A percentile compares a stretch with the other conserved stretches of the same genome.
Evolutionary conservation across 257 asterid species (phyloP).

Genomic region (Verbascum thapsus): DNA sequence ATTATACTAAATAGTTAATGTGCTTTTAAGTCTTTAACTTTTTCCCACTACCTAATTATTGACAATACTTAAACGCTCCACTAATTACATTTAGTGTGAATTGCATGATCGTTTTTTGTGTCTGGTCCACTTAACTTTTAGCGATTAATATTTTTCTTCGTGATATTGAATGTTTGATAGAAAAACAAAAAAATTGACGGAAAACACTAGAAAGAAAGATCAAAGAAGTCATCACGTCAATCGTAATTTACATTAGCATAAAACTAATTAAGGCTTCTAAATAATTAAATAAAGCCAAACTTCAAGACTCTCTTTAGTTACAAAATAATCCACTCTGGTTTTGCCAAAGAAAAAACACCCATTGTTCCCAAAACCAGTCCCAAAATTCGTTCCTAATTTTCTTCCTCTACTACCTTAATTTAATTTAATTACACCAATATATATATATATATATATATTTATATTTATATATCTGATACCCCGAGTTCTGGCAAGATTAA

Average conservation of each 20-base stretch:
- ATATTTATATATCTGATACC: not conserved
- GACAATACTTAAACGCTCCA: not conserved
- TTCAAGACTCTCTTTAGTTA: slow-evolving; percentile 32
- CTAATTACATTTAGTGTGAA: not conserved
- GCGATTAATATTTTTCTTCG: not conserved
- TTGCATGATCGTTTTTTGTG: slow-evolving; percentile 21
- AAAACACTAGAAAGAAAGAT: not conserved
- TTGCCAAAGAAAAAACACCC: slow-evolving; percentile 22
- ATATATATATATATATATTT: too few species aligned
- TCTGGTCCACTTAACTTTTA: slow-evolving; percentile 1
- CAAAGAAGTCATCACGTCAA: not conserved
- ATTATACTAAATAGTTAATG: not conserved
- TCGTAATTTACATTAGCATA: not conserved
- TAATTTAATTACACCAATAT: slow-evolving; percentile 27
- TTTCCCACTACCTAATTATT: not conserved
- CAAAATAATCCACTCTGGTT: slow-evolving; percentile 40
- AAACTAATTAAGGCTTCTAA: not conserved
- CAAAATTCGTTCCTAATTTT: slow-evolving; percentile 30
- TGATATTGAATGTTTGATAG: not conserved
- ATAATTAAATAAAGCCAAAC: slow-evolving; percentile 19
- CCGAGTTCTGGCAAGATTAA: slow-evolving; percentile 20
- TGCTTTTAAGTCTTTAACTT: slow-evolving; percentile 28
- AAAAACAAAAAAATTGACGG: not conserved
- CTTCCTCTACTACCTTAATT: slow-evolving; percentile 29
- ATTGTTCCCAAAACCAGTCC: slow-evolving; percentile 28